Evolutionary conservation across 805 yeast genomes (phyloP).

Genomic region (Nakazawaea ishiwadae): DNA sequence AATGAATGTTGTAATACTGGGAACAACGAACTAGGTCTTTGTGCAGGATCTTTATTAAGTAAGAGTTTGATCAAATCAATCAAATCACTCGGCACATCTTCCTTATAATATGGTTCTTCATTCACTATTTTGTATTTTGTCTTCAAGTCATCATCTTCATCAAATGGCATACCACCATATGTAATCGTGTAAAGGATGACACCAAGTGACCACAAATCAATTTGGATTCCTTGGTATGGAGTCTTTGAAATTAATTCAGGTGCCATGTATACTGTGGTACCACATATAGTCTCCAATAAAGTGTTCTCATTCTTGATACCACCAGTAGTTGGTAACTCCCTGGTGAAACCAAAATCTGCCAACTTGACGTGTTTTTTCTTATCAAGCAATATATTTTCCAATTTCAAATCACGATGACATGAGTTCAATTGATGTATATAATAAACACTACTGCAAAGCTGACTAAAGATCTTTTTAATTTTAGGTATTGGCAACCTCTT

Average conservation of each 20-base stretch:
- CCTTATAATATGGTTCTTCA: slow-evolving; percentile 57
- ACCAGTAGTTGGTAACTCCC: slow-evolving; percentile 72
- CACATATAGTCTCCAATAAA: slow-evolving; percentile 89
- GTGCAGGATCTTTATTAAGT: slow-evolving; percentile 60
- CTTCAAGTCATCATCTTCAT: slow-evolving; percentile 67
- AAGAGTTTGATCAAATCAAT: slow-evolving; percentile 46
- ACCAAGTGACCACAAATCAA: slow-evolving; percentile 92
- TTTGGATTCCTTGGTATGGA: slow-evolving; percentile 73
- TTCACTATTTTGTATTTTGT: slow-evolving; percentile 58
- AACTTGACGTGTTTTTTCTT: slow-evolving; percentile 60
- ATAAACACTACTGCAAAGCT: slow-evolving; percentile 58
- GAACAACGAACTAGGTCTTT: slow-evolving; percentile 49
- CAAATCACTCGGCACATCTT: slow-evolving; percentile 43
- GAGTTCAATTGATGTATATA: slow-evolving; percentile 76
- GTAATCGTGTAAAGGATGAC: slow-evolving; percentile 80
- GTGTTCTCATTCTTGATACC: too few relatives aligned
- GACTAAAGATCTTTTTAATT: slow-evolving; percentile 52
- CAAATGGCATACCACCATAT: slow-evolving; percentile 88
- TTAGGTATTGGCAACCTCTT: slow-evolving; percentile 48
- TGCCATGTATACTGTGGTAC: slow-evolving; percentile 95
- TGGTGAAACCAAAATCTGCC: slow-evolving; percentile 91
- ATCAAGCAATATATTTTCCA: slow-evolving; percentile 71
- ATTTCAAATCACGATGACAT: slow-evolving; percentile 79
- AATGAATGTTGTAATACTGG: slow-evolving; percentile 50
- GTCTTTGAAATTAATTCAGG: slow-evolving; percentile 76